These are phyloP conservation scores for Cicer bijugum DNA, from an alignment of 306 rosid genomes.

Conservation along the genomic window DNA sequence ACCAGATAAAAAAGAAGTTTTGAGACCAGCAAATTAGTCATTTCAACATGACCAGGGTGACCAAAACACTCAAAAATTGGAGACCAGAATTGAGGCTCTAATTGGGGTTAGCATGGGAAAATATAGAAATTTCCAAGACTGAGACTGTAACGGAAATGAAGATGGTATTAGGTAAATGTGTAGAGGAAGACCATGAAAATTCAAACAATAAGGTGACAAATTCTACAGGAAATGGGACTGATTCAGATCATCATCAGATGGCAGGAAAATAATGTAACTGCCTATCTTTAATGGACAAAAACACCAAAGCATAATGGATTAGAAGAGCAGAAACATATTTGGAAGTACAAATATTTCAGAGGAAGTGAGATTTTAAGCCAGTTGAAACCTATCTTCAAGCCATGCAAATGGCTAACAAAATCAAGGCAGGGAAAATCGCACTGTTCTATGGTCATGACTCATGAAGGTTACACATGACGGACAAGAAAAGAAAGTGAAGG, in stretches of 20 bases:
- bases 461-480: neutral
- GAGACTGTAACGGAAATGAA: neutral
- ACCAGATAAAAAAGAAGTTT: neutral
- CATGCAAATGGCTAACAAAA: no score
- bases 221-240: neutral
- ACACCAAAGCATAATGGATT: no score
- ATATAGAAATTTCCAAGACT: neutral
- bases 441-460: neutral
- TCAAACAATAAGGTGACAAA: neutral
- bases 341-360: no score
- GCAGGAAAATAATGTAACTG: neutral
- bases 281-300: neutral
- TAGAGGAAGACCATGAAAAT: neutral
- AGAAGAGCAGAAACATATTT: neutral
- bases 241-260: neutral
- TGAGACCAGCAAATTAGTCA: neutral
- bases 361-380: no score
- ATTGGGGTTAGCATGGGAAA: neutral
- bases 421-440: no score
- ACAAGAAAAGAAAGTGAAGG: neutral
- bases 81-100: constrained; percentile 6
- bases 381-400: no score
- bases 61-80: neutral
- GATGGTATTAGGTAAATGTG: neutral
- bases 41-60: neutral